A percentile compares a stretch with the other conserved stretches of the same genome.
phyloP scores from a whole-genome alignment of 257 asterid genomes.

The Euphrasia confusa region DNA sequence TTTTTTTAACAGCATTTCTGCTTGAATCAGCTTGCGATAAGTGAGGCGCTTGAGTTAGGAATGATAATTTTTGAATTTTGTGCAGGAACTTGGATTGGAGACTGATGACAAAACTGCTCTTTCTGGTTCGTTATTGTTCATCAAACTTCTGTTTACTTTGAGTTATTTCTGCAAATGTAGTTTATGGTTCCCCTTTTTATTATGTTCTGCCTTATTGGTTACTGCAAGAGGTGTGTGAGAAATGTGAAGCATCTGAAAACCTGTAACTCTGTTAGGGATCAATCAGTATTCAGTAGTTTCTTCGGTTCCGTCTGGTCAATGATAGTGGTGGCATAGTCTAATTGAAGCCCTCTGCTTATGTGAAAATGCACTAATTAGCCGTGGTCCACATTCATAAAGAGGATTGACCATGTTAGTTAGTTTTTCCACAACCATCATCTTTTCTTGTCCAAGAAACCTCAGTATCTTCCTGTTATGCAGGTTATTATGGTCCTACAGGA shows the following conservation, averaged over 20 bases:
- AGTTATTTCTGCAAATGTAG: constrained; percentile 4
- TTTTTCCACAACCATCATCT: background rate
- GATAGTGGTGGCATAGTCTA: constrained; percentile 8
- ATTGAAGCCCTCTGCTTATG: background rate
- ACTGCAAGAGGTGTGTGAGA: constrained; percentile 9
- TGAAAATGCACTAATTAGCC: background rate
- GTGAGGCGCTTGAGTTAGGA: constrained; percentile 13
- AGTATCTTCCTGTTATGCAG: background rate
- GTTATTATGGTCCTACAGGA: background rate
- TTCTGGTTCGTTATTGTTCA: constrained; percentile 52
- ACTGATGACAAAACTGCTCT: constrained; percentile 99
- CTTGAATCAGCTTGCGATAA: constrained; percentile 22
- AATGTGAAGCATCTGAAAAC: constrained; percentile 21
- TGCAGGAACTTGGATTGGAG: constrained; percentile 94
- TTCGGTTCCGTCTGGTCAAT: no score
- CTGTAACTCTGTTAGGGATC: constrained; percentile 6
- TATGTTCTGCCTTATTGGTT: constrained; percentile 9
- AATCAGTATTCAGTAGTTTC: background rate
- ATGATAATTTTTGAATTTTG: constrained; percentile 18
- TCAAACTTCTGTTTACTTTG: constrained; percentile 1
- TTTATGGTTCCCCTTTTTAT: constrained; percentile 6
- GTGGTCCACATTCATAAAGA: background rate
- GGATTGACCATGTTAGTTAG: background rate
- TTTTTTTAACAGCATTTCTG: constrained; percentile 13
- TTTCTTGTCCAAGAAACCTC: constrained; percentile 7